phyloP scores from a whole-genome alignment of 108 stramenopile genomes.

The Nitzschia sp. region DNA sequence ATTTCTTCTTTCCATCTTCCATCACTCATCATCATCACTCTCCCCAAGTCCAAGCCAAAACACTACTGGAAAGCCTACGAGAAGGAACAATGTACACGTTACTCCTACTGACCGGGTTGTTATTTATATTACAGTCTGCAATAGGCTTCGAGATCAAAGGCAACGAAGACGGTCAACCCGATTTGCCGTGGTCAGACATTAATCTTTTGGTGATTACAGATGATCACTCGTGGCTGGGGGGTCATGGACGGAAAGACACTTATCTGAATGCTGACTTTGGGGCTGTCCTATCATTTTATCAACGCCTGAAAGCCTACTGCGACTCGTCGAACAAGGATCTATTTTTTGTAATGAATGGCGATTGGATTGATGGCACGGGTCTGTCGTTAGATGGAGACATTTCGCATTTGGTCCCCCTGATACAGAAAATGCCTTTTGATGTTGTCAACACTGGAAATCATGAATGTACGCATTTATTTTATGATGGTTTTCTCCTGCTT shows the following conservation, averaged over 20 bases:
- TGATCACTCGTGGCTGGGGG: conserved; percentile 73
- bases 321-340: conserved; percentile 38
- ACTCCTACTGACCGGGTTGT: not conserved
- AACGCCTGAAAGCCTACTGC: conserved; percentile 39
- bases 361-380: conserved; percentile 57
- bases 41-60: no score
- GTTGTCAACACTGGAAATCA: conserved; percentile 77
- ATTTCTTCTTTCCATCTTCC: no score
- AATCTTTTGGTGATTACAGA: conserved; percentile 76
- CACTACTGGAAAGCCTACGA: no score
- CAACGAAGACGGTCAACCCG: conserved; percentile 3
- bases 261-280: conserved; percentile 72
- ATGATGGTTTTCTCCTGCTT: no score
- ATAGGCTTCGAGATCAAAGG: not conserved
- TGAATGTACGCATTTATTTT: conserved; percentile 48
- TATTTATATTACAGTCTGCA: not conserved
- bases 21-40: no score
- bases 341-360: conserved; percentile 78
- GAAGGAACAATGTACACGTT: not conserved
- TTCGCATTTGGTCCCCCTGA: conserved; percentile 47
- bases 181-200: conserved; percentile 51
- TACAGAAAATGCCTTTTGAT: conserved; percentile 79
- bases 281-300: conserved; percentile 64
- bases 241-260: conserved; percentile 55
- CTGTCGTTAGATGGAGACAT: conserved; percentile 29